phyloP scores from a whole-genome alignment of 1,284 basidiomycete species.

The Vanrija humicola region DNA sequence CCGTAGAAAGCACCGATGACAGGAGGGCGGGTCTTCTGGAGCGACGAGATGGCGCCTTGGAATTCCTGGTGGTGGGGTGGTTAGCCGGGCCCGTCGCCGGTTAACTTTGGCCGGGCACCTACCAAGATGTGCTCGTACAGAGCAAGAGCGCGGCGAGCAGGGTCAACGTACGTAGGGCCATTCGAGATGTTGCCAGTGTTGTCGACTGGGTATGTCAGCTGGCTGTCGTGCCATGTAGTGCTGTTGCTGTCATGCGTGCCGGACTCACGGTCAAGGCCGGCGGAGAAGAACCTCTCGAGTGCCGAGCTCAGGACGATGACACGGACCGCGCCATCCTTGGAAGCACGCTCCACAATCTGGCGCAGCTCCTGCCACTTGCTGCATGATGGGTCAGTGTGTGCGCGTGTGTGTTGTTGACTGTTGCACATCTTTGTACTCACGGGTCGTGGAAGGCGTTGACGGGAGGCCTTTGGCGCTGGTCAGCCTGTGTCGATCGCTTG shows the following conservation, averaged over 20 bases:
- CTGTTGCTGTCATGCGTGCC: background rate
- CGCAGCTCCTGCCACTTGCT: conserved; percentile 73
- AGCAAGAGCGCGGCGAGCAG: conserved; percentile 57
- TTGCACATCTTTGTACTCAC: conserved; percentile 45
- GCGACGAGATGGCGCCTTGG: conserved; percentile 66
- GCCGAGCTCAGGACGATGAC: conserved; percentile 68
- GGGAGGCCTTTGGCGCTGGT: conserved; percentile 54
- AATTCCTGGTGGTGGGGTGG: conserved; percentile 50
- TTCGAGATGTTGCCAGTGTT: conserved; percentile 3
- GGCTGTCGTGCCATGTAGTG: too few species aligned
- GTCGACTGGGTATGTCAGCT: background rate
- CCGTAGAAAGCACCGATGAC: conserved; percentile 83
- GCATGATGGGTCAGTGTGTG: conserved; percentile 1
- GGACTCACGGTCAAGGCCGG: conserved; percentile 69
- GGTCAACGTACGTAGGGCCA: conserved; percentile 47
- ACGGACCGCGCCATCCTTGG: conserved; percentile 59
- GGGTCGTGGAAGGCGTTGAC: conserved; percentile 70
- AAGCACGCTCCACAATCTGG: conserved; percentile 59
- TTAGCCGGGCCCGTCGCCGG: background rate
- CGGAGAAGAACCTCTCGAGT: conserved; percentile 69
- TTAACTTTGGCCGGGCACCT: conserved; percentile 8
- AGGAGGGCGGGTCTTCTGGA: conserved; percentile 71
- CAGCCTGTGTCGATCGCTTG: background rate
- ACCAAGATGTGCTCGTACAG: conserved; percentile 57
- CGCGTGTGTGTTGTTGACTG: background rate